Base-by-base conservation (phyloP, 768 basidiomycete genomes). In the Hypholoma sublateritium region DNA sequence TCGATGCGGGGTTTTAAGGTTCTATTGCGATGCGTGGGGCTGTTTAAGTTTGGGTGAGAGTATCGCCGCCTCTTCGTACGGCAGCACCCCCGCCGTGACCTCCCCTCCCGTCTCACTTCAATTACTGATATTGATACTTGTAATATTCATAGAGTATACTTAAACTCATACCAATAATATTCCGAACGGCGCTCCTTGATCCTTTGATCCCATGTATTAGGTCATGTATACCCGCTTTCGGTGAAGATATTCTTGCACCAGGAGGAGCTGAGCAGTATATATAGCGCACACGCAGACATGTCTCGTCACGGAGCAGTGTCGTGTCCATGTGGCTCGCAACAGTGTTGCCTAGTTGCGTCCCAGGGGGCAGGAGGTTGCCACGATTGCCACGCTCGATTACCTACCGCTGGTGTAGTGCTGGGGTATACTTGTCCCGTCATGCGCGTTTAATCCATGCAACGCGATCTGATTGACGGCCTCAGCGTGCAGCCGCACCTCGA, bases 311-410 rank as follows among this genome's bases (percentile, higher is more conserved):
- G 42, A 53, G 21, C 28, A 32, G 28, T 32, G 28, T 32, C 28
- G 28, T 32, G 34, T 24, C 52, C 52, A 53, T 53, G 52, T 53
- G 52, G 52, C 32, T 32, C 32, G 19, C 32, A 24, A 28, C 37
- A 16, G 12, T 44, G 42, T 53, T 53, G 52, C 52, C 25, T 53
- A 34, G 52, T 45, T 53, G 52, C 52, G 32, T 12, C 28, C 28
- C 28, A 32, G 28, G 28, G 5, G 28, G 11, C 42, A 36, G 32
- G 11, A 9, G 17, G 19, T 44, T 53, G 25, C 52, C 52, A 53
- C 52, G 52, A 53, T 53, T 53, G 52, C 52, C 52, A 53, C 52
- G 52, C 51, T 53, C 32, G 16, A 53, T 53, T 43, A 53, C 43
- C 43, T 21, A 19, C 52, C 34, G 52, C n/a, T 19, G 52, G 41